Evolutionary conservation across 305 asterid genomes (phyloP).

Genomic region (Plantago coronopus): DNA sequence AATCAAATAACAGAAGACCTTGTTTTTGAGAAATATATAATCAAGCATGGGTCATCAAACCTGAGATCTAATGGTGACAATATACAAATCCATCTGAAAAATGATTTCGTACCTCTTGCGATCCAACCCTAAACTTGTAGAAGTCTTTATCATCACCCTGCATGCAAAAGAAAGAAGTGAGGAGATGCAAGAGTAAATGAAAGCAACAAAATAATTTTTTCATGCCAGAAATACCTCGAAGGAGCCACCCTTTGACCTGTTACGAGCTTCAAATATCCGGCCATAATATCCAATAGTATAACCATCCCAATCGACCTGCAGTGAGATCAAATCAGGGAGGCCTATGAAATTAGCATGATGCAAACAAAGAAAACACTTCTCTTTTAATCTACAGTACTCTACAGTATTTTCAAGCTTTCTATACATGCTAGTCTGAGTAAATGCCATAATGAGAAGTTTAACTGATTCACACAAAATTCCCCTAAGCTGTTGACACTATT

Average conservation of each 20-base stretch:
- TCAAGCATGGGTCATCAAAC: slow-evolving; percentile 11
- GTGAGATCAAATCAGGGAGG: slow-evolving; percentile 22
- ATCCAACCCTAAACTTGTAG: slow-evolving; percentile 84
- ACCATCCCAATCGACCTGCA: slow-evolving; percentile 98
- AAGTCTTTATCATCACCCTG: slow-evolving; percentile 94
- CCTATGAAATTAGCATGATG: slow-evolving; percentile 11
- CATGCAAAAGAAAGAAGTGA: slow-evolving; percentile 22
- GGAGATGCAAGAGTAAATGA: slow-evolving; percentile 13
- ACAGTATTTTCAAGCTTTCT: too few species aligned
- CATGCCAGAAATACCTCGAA: slow-evolving; percentile 58
- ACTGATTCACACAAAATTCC: slow-evolving; percentile 7
- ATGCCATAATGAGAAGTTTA: neutral
- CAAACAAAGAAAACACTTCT: slow-evolving; percentile 1
- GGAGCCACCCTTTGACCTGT: slow-evolving; percentile 97
- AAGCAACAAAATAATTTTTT: slow-evolving; percentile 19
- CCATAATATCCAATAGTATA: slow-evolving; percentile 97
- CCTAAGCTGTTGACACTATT: too few species aligned
- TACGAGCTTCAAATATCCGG: slow-evolving; percentile 97
- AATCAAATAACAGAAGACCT: neutral
- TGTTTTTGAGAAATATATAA: neutral
- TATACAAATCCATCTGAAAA: slow-evolving; percentile 1
- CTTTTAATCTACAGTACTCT: neutral
- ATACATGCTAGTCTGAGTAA: neutral
- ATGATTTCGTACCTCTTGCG: slow-evolving; percentile 55
- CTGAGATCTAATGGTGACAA: neutral